Base-by-base conservation (phyloP, 345 rosid species). In the Euphorbia peplus region DNA sequence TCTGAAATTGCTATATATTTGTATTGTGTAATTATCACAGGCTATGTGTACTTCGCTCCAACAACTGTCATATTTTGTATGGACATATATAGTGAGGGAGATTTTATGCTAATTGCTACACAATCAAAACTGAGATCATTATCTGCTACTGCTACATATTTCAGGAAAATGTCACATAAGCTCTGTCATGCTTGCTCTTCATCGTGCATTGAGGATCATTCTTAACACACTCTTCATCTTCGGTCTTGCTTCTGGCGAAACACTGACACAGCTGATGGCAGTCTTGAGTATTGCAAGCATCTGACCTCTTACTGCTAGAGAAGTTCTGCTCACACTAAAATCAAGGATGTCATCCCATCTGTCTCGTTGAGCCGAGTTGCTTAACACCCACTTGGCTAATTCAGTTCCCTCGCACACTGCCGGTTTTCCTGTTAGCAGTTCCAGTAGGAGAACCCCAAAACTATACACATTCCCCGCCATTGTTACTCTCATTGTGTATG, bases 401-500 rank as follows among this genome's bases (percentile, higher is more conserved):
- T 85, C 93, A 15, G 73, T 77, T 78, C 97, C 98, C 72, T 87
- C 79, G 30, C 82, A 82, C 5, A 90, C 89, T 14, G 97, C 89
- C 35, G 87, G 82, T 72, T 79, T 87, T 75, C 98, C 96, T 0
- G 97, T 90, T 66, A 93, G 74, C 80, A 93, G 77, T 78, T 90
- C 98, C 74, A 92, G 79, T 58, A 92, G 79, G 71, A 92, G 59
- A 19, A 90, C 91, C 55, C 98, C 96, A 2, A 85, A 88, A 75
- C 95, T 92, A 71, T 88, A 90, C 52, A 92, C 86, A 46, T 92
- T 90, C 26, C 95, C 95, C 0, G 92, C 91, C 82, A 67, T 80
- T 66, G 96, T 92, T 60, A 90, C 86, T 76, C 92, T 90, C 98
- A 92, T 92, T 12, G 88, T 88, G 76, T 92, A 90, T 65, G 98